These are phyloP conservation scores for Picea glauca DNA, from an alignment of 75 land plant genomes.

Conservation along the genomic window DNA sequence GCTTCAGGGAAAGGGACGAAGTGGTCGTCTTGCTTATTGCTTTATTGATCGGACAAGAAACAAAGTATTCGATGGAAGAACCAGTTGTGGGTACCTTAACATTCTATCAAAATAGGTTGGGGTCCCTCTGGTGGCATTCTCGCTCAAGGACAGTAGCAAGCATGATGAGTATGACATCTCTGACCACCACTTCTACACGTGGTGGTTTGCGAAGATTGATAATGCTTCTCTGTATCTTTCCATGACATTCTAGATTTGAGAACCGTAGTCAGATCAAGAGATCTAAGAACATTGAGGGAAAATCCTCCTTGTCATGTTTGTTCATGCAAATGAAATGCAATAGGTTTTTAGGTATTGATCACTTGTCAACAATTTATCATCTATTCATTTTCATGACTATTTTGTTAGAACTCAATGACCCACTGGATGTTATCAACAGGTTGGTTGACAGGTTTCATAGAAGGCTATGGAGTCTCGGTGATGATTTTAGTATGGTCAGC, in stretches of 20 bases:
- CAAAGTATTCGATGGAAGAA: no score
- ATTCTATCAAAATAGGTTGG: no score
- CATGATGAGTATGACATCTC: no score
- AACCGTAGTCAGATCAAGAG: neutral
- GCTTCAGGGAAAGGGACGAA: no score
- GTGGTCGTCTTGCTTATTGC: no score
- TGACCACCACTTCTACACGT: no score
- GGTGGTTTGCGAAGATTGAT: no score
- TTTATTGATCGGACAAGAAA: no score
- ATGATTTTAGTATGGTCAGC: conserved; percentile 90
- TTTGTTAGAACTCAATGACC: neutral
- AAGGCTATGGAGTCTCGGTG: conserved; percentile 88
- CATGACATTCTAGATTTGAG: neutral
- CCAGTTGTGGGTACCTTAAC: no score
- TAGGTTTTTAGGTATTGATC: neutral
- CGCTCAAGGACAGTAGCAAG: no score
- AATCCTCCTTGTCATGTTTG: neutral
- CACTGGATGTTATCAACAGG: conserved; percentile 27
- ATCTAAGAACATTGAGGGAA: neutral
- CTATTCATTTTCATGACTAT: neutral
- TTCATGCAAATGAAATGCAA: neutral
- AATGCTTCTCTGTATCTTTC: neutral
- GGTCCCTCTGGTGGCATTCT: no score
- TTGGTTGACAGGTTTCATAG: conserved; percentile 59
- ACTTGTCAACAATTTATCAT: neutral